phyloP scores from a whole-genome alignment of 208 protist genomes.

The Trypanosoma boissoni region DNA sequence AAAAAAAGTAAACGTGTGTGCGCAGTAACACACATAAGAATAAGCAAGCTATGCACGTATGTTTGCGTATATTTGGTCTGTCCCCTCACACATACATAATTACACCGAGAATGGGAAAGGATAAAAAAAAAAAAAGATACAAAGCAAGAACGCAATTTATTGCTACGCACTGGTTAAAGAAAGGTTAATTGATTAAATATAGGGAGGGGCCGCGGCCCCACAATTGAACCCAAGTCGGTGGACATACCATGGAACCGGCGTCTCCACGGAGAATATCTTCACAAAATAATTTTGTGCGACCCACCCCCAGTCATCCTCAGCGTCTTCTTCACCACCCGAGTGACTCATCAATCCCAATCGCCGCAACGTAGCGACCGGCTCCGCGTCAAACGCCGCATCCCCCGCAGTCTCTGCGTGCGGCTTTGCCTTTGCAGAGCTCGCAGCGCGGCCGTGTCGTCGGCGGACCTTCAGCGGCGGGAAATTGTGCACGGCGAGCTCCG shows the following conservation, averaged over 20 bases:
- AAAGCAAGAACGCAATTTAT: too few species aligned
- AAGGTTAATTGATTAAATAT: not conserved
- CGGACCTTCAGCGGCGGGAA: conserved; percentile 64
- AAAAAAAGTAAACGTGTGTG: not conserved
- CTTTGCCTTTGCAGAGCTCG: not conserved
- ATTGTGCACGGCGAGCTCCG: conserved; percentile 54
- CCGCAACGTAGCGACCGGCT: conserved; percentile 49
- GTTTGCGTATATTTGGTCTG: too few species aligned
- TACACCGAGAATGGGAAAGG: too few species aligned
- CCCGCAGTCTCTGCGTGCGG: conserved; percentile 3
- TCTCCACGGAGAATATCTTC: conserved; percentile 71
- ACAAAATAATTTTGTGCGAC: conserved; percentile 54
- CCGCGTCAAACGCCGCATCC: conserved; percentile 33
- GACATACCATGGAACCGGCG: conserved; percentile 60
- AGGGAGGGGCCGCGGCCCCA: conserved; percentile 16
- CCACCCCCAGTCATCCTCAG: conserved; percentile 78
- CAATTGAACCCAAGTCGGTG: conserved; percentile 43
- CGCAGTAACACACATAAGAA: not conserved
- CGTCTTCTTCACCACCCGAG: not conserved
- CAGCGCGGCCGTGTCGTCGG: conserved; percentile 26
- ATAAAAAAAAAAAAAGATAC: not conserved
- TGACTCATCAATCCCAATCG: conserved; percentile 4
- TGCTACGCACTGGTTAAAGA: not conserved
- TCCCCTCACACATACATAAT: too few species aligned
- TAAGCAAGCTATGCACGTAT: too few species aligned